A percentile compares a stretch with the other conserved stretches of the same genome.
These are phyloP conservation scores for Hypoxylon subgilvum DNA, from an alignment of 495 filamentous ascomycete species.

Conservation along the genomic window DNA sequence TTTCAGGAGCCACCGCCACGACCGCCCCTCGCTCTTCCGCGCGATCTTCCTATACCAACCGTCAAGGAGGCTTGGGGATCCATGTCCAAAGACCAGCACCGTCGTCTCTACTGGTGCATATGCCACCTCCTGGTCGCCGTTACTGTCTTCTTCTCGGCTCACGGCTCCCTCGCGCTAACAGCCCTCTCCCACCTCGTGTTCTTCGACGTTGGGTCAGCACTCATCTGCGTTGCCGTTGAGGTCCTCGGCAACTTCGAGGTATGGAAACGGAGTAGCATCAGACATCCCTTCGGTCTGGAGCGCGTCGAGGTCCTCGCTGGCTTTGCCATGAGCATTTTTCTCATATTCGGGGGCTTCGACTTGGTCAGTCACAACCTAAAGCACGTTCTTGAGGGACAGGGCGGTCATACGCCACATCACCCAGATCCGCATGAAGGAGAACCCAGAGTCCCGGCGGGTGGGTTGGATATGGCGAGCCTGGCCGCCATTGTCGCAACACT, in stretches of 20 bases:
- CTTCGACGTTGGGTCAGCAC: constrained; percentile 90
- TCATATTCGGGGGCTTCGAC: constrained; percentile 96
- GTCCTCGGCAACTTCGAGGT: constrained; percentile 95
- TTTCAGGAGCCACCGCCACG: constrained; percentile 92
- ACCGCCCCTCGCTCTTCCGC: constrained; percentile 87
- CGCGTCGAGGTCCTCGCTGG: constrained; percentile 91
- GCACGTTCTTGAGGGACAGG: constrained; percentile 73
- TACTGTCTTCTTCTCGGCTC: constrained; percentile 81
- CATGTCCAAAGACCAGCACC: constrained; percentile 86
- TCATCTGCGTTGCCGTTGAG: constrained; percentile 92
- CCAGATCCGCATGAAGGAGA: constrained; percentile 62
- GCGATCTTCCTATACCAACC: constrained; percentile 92
- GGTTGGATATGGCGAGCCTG: constrained; percentile 80
- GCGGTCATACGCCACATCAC: constrained; percentile 69
- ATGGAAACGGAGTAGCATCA: constrained; percentile 90
- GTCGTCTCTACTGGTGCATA: constrained; percentile 83
- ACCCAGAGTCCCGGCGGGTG: constrained; percentile 69
- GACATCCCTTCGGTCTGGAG: constrained; percentile 91
- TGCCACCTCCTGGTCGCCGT: constrained; percentile 83
- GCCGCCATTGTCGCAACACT: constrained; percentile 88
- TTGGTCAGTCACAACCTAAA: constrained; percentile 90
- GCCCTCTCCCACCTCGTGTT: constrained; percentile 91
- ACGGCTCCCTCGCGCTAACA: constrained; percentile 89
- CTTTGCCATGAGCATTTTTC: constrained; percentile 94
- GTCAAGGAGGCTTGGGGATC: constrained; percentile 80